These are phyloP conservation scores for Amaranthus tricolor DNA, from an alignment of 179 eudicot species.

Conservation along the genomic window DNA sequence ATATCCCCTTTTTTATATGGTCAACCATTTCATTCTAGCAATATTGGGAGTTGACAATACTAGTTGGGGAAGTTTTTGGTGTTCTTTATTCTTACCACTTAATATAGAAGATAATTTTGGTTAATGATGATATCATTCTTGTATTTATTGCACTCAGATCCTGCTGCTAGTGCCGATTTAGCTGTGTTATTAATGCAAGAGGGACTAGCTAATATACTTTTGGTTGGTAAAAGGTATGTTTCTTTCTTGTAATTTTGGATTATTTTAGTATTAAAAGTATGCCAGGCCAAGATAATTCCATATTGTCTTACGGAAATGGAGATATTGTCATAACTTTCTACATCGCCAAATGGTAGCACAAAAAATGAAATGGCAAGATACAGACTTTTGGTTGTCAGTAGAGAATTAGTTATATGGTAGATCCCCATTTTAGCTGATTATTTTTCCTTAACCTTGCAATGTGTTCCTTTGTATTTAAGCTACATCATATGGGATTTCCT, in stretches of 20 bases:
- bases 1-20: too few species aligned
- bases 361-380: not conserved
- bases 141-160: slow-evolving; percentile 45
- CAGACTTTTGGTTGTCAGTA: not conserved
- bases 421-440: not conserved
- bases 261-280: not conserved
- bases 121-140: not conserved
- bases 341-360: not conserved
- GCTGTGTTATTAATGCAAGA: slow-evolving; percentile 95
- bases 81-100: too few species aligned
- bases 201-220: slow-evolving; percentile 75
- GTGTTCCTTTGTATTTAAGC: not conserved
- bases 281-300: not conserved
- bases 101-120: too few species aligned
- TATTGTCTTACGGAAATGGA: not conserved
- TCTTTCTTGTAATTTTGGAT: not conserved
- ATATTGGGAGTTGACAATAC: too few species aligned
- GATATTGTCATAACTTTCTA: too few species aligned
- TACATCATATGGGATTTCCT: not conserved
- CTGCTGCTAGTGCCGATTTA: slow-evolving; percentile 91
- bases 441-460: not conserved
- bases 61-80: too few species aligned
- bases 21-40: too few species aligned
- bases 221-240: slow-evolving; percentile 82
- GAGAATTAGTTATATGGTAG: not conserved